Conservation (phyloP, 345 rosid genomes). For the Carallia pectinifolia region DNA sequence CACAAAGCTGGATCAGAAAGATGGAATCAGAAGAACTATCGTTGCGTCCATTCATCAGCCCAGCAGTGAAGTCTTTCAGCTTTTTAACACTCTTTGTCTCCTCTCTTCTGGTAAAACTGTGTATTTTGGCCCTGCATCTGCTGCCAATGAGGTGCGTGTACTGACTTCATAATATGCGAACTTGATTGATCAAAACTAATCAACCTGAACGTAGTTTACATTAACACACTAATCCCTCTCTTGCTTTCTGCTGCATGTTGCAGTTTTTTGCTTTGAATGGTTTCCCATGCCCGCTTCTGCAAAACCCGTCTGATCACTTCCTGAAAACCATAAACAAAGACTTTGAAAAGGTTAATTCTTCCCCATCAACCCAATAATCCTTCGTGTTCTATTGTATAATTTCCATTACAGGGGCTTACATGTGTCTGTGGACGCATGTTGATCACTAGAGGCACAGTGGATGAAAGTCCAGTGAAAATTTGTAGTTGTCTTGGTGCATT, state of each 20-base stretch:
- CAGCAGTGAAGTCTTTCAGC: constrained; percentile 22
- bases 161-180: background rate
- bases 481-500: no score
- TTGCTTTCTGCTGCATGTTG: background rate
- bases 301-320: constrained; percentile 50
- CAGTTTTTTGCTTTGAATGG: constrained; percentile 54
- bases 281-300: constrained; percentile 42
- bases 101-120: constrained; percentile 25
- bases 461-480: no score
- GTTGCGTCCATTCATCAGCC: constrained; percentile 33
- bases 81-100: constrained; percentile 23
- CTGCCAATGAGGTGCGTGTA: constrained; percentile 18
- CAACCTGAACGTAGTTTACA: background rate
- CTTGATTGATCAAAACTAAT: background rate
- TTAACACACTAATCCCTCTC: background rate
- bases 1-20: constrained; percentile 7
- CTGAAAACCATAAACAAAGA: constrained; percentile 47
- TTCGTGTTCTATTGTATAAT: background rate
- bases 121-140: constrained; percentile 24
- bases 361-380: background rate
- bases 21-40: constrained; percentile 18
- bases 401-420: background rate
- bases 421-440: background rate
- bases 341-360: constrained; percentile 34
- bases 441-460: no score